These are phyloP conservation scores for Aphanomyces astaci DNA, from an alignment of 352 stramenopile species.

Conservation along the genomic window DNA sequence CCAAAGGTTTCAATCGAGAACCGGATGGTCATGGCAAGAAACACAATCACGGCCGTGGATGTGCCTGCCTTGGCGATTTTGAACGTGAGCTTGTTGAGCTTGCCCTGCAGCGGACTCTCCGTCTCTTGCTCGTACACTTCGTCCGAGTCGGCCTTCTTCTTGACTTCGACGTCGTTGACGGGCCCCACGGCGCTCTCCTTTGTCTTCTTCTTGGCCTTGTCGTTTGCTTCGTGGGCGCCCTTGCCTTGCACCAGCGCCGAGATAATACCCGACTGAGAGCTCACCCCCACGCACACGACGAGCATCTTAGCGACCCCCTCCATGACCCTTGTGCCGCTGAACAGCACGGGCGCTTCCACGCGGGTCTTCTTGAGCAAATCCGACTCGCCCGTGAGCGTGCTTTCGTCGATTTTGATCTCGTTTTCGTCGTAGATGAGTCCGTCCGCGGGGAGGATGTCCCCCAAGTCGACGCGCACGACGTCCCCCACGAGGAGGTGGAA, in stretches of 20 bases:
- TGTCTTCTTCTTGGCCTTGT: conserved; percentile 22
- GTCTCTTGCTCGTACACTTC: conserved; percentile 36
- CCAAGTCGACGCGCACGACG: conserved; percentile 67
- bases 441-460: conserved; percentile 88
- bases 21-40: conserved; percentile 48
- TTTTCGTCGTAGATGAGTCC: conserved; percentile 77
- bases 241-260: conserved; percentile 66
- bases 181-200: conserved; percentile 8
- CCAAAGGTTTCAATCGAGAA: conserved; percentile 42
- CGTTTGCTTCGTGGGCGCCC: conserved; percentile 20
- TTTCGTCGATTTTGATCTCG: conserved; percentile 86
- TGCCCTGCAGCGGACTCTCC: conserved; percentile 55
- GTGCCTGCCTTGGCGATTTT: conserved; percentile 54
- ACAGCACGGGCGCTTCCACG: conserved; percentile 72
- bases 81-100: conserved; percentile 49
- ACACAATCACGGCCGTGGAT: conserved; percentile 43
- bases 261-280: conserved; percentile 89
- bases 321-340: conserved; percentile 88
- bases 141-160: conserved; percentile 27
- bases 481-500: conserved; percentile 86
- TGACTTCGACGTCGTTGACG: background rate
- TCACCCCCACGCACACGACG: conserved; percentile 84
- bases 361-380: conserved; percentile 70
- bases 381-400: conserved; percentile 84
- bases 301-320: conserved; percentile 88